Percentiles rank a stretch among this genome's conserved stretches.
Evolutionary conservation across 1,284 basidiomycete species (phyloP).

Genomic region (Ustilago bromivora): DNA sequence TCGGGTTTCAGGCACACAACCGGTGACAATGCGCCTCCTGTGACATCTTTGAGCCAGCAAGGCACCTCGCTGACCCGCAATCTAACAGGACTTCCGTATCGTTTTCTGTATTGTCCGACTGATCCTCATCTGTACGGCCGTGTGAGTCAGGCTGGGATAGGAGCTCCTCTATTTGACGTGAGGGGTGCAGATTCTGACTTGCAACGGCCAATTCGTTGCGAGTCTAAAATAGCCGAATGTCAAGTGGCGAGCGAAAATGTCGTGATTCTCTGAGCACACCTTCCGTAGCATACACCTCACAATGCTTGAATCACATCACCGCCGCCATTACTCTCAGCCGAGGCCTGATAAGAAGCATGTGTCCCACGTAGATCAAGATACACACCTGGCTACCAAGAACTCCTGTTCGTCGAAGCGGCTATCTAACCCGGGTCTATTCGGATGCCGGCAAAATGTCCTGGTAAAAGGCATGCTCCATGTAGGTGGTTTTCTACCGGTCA

Average conservation of each 20-base stretch:
- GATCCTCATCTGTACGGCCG: too few species aligned
- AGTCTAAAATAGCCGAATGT: constrained; percentile 2
- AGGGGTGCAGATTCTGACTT: constrained; percentile 22
- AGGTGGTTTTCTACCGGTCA: not conserved
- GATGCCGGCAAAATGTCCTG: not conserved
- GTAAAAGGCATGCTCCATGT: not conserved
- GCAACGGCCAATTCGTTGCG: constrained; percentile 7
- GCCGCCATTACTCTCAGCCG: not conserved
- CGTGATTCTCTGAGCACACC: constrained; percentile 14
- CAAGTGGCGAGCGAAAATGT: constrained; percentile 26
- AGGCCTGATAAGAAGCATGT: not conserved
- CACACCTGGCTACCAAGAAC: not conserved
- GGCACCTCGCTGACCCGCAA: too few species aligned
- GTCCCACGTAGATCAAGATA: not conserved
- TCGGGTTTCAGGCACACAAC: too few species aligned
- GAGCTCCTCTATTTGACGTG: constrained; percentile 35
- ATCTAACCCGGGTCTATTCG: not conserved
- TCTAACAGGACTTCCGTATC: too few species aligned
- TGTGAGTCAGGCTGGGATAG: not conserved
- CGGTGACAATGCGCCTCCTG: too few species aligned
- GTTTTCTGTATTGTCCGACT: too few species aligned
- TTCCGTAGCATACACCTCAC: constrained; percentile 1
- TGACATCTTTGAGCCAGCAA: too few species aligned
- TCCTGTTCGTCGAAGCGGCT: not conserved
- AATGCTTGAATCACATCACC: not conserved